Percentiles rank a stretch among this genome's conserved stretches.
phyloP scores from a whole-genome alignment of 1,139 yeast genomes.

The Yamadazyma conglobata region DNA sequence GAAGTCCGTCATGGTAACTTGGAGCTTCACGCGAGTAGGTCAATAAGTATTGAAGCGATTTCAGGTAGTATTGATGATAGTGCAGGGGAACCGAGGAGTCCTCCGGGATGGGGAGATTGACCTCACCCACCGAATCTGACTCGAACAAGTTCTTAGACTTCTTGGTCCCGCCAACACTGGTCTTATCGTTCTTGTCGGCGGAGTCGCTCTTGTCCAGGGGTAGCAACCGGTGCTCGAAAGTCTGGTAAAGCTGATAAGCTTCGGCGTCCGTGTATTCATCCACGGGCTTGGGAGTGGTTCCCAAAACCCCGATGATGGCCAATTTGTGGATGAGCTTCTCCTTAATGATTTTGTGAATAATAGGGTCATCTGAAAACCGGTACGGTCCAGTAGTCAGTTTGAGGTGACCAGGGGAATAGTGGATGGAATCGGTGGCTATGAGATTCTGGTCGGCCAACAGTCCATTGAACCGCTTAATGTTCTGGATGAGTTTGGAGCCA shows the following conservation, averaged over 20 bases:
- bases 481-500: conserved; percentile 31
- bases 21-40: conserved; percentile 17
- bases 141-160: conserved; percentile 5
- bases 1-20: background rate
- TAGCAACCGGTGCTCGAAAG: conserved; percentile 29
- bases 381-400: conserved; percentile 6
- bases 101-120: conserved; percentile 6
- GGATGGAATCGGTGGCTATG: conserved; percentile 3
- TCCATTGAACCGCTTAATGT: conserved; percentile 21
- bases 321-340: conserved; percentile 37
- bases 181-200: no score
- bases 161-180: background rate
- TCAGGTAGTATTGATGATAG: conserved; percentile 22
- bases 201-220: conserved; percentile 8
- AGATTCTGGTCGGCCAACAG: conserved; percentile 26
- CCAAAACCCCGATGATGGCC: conserved; percentile 37
- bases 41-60: conserved; percentile 27
- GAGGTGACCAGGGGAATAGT: conserved; percentile 2
- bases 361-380: conserved; percentile 30
- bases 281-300: conserved; percentile 30
- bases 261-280: conserved; percentile 24
- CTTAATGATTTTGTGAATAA: conserved; percentile 31
- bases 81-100: conserved; percentile 9
- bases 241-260: conserved; percentile 30
- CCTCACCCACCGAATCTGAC: conserved; percentile 13